These are phyloP conservation scores for Arxiozyma bovina DNA, from an alignment of 1,139 yeast genomes.

Conservation along the genomic window DNA sequence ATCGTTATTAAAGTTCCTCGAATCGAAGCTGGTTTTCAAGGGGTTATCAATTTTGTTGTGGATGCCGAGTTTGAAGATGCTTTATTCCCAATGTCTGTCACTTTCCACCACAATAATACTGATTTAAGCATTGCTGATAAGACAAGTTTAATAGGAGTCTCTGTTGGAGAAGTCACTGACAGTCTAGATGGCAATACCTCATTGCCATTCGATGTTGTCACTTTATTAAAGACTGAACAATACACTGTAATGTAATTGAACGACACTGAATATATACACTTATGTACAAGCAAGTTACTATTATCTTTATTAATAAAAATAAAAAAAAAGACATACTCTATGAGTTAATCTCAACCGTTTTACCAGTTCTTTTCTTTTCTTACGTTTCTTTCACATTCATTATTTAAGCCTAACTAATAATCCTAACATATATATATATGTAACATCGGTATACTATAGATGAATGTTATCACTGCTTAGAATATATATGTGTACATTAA, in stretches of 20 bases:
- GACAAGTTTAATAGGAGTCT: conserved; percentile 38
- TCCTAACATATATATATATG: too few species aligned
- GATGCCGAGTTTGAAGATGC: conserved; percentile 73
- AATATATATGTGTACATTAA: not conserved
- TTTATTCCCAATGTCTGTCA: conserved; percentile 62
- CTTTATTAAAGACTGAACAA: conserved; percentile 53
- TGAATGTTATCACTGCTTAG: not conserved
- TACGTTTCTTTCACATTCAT: not conserved
- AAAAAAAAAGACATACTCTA: not conserved
- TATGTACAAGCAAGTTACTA: not conserved
- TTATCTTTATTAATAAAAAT: not conserved
- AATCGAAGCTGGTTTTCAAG: conserved; percentile 38
- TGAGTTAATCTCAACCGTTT: not conserved
- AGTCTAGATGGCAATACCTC: conserved; percentile 35
- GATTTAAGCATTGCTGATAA: conserved; percentile 22
- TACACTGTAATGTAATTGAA: conserved; percentile 46
- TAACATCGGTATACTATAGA: not conserved
- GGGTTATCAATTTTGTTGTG: conserved; percentile 73
- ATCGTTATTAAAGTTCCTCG: conserved; percentile 41
- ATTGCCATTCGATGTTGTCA: conserved; percentile 65
- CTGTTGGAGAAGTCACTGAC: conserved; percentile 36
- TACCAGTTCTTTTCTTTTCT: too few species aligned
- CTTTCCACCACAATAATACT: conserved; percentile 17
- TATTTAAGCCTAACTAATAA: too few species aligned
- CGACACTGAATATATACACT: not conserved